These are phyloP conservation scores for Rubia tinctorum DNA, from an alignment of 305 asterid species.

Conservation along the genomic window DNA sequence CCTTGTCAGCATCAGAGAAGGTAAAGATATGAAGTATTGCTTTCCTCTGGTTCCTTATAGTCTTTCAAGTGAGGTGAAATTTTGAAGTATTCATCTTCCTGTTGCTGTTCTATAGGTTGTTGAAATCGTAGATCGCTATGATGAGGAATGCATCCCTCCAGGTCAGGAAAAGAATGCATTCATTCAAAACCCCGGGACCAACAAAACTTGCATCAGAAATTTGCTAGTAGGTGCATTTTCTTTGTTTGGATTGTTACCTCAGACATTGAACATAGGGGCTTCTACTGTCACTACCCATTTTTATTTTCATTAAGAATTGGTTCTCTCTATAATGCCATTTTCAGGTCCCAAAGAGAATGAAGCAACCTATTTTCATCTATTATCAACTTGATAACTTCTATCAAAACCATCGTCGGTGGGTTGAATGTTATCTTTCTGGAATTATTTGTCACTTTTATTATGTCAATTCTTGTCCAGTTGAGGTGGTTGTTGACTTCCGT, in stretches of 20 bases:
- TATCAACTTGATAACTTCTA: constrained; percentile 71
- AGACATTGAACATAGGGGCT: background rate
- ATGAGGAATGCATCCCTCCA: constrained; percentile 53
- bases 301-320: background rate
- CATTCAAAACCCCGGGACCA: constrained; percentile 40
- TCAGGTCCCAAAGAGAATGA: constrained; percentile 75
- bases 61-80: background rate
- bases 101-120: constrained; percentile 51
- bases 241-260: background rate
- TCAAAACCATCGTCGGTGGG: constrained; percentile 71
- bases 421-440: background rate
- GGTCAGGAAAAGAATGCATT: constrained; percentile 36
- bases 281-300: background rate
- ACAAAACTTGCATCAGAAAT: constrained; percentile 59
- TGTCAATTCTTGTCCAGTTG: background rate
- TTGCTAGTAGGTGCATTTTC: constrained; percentile 38
- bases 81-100: background rate
- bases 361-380: constrained; percentile 59
- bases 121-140: constrained; percentile 71
- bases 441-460: background rate
- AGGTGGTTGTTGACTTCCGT: background rate
- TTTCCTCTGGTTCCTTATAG: constrained; percentile 4
- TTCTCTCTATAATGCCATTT: background rate
- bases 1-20: constrained; percentile 60
- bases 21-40: constrained; percentile 28